phyloP scores from a whole-genome alignment of 192 early-diverging fungal species.

The Globomyces pollinis-pini region DNA sequence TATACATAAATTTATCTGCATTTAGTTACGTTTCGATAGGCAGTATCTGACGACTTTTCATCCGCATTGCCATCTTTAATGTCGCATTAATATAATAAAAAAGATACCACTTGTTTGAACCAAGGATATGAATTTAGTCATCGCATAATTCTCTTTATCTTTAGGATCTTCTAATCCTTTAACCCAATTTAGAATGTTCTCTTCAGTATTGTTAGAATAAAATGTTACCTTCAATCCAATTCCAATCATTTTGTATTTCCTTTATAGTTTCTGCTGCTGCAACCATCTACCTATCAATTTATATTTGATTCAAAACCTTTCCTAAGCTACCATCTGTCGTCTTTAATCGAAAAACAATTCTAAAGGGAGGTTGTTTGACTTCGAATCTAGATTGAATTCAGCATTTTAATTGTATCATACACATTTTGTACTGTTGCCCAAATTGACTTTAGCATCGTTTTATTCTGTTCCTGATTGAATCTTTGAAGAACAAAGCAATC shows the following conservation, averaged over 20 bases:
- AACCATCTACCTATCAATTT: background rate
- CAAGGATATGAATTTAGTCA: conserved; percentile 84
- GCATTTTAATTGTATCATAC: conserved; percentile 21
- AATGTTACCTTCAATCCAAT: conserved; percentile 67
- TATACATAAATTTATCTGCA: too few species aligned
- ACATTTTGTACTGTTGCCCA: conserved; percentile 92
- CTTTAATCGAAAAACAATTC: conserved; percentile 60
- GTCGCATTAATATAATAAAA: too few species aligned
- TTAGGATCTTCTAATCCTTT: conserved; percentile 62
- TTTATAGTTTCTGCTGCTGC: conserved; percentile 65
- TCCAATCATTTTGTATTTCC: conserved; percentile 83
- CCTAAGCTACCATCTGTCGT: conserved; percentile 45
- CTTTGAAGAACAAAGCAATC: background rate
- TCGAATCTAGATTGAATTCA: conserved; percentile 56
- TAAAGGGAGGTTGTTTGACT: conserved; percentile 85
- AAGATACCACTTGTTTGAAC: conserved; percentile 61
- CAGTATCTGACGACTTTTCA: conserved; percentile 77
- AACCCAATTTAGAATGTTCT: conserved; percentile 69
- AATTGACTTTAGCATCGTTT: conserved; percentile 40
- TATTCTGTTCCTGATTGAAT: conserved; percentile 15
- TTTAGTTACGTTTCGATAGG: too few species aligned
- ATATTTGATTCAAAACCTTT: background rate
- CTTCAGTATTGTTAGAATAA: conserved; percentile 28
- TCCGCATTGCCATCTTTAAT: conserved; percentile 49
- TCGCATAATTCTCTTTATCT: conserved; percentile 80